Percentiles rank a stretch among this genome's conserved stretches.
These are phyloP conservation scores for Citropsis articulata DNA, from an alignment of 345 rosid genomes.

Conservation along the genomic window DNA sequence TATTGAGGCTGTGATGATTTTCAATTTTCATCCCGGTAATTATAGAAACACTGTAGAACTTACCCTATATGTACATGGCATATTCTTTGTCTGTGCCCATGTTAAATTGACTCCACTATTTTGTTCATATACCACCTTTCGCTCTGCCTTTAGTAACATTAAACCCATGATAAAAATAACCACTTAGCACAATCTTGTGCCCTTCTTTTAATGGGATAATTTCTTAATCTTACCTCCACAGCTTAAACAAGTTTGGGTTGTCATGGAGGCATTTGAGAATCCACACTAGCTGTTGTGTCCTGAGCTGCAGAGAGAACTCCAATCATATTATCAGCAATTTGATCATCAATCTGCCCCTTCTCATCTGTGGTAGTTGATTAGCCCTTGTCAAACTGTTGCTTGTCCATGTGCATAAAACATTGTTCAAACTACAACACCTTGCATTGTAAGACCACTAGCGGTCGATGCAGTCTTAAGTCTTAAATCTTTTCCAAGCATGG, in stretches of 20 bases:
- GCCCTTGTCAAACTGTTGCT: too few relatives aligned
- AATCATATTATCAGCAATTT: constrained; percentile 71
- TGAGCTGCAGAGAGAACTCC: constrained; percentile 90
- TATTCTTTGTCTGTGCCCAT: constrained; percentile 78
- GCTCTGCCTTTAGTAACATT: too few relatives aligned
- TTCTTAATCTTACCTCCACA: constrained; percentile 47
- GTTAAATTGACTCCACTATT: constrained; percentile 55
- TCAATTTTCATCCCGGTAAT: not conserved
- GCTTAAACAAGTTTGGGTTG: constrained; percentile 56
- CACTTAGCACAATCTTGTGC: not conserved
- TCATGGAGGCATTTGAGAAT: constrained; percentile 70
- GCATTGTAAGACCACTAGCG: too few relatives aligned
- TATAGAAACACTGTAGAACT: not conserved
- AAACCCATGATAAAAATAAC: too few relatives aligned
- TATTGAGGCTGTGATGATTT: not conserved
- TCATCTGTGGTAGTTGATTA: constrained; percentile 18
- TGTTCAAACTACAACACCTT: too few relatives aligned
- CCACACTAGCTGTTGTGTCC: constrained; percentile 92
- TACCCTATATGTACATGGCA: constrained; percentile 77
- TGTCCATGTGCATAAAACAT: too few relatives aligned
- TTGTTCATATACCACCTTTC: constrained; percentile 19
- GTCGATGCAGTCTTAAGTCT: too few relatives aligned
- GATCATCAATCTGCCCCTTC: constrained; percentile 39
- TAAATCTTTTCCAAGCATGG: too few relatives aligned
- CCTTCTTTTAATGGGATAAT: not conserved